Evolutionary conservation across 306 rosid species (phyloP), one percentile per base, ranked within the genome.

Genomic region (Castanea mollissima): DNA sequence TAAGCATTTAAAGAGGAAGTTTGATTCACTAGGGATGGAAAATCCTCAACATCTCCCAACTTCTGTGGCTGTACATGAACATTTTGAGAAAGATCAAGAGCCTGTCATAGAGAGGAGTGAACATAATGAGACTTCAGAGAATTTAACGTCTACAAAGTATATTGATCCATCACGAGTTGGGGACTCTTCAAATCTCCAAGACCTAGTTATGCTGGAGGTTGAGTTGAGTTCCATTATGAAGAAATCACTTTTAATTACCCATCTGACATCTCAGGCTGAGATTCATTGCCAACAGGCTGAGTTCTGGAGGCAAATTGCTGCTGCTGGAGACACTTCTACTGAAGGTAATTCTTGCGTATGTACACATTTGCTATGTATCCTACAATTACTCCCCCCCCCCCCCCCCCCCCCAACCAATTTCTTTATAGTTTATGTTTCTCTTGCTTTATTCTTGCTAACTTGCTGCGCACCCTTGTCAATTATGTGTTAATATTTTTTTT

Each of bases 251-350:
- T 55, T 52, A 32, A 63, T 35, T 34, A 54, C 83, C 20, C 13
- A 38, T 20, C 25, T 55, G 27, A 29, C 57, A 62, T 34, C 57
- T 21, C 13, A 32, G 41, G 73, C 73, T 29, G 46, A 32, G 9
- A 67, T 74, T 74, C 69, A 34, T 32, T 29, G 10, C 21, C 49
- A 10, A 19, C 69, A 80, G 32, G 8, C 67, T 7, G 41, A 55
- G 71, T 69, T 58, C 76, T 13, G 46, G 79, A 75, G 74, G 29
- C 84, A 74, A 64, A 80, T 70, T 46, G 68, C 64, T 15, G 56
- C 29, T 16, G 71, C 65, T 56, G 63, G 41, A 38, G 52, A 65
- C 62, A 9, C 60, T 41, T 46, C 32, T 55, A 29, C 27, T 46
- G 41, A 54, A 20, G 84, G 84, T 81, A 35, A 35, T 64, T 57